Conservation (phyloP, 179 eudicot species). For the Patellifolia procumbens region DNA sequence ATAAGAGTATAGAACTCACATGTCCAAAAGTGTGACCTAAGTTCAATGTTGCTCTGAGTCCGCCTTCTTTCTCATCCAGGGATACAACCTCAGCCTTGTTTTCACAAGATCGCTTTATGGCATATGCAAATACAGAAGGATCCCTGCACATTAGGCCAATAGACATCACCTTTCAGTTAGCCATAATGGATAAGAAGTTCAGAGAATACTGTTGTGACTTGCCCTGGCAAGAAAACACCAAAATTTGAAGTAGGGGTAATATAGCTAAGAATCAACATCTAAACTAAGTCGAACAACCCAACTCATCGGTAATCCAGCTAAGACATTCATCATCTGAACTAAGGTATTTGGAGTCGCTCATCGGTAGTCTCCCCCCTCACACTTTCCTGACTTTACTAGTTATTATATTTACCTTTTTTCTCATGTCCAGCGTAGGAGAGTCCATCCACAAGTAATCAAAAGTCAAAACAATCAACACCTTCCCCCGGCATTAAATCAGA, state of each 20-base stretch:
- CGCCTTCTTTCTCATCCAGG: constrained; percentile 94
- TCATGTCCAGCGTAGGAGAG: too few relatives aligned
- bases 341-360: not conserved
- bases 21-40: constrained; percentile 99
- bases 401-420: too few relatives aligned
- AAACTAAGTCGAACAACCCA: not conserved
- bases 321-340: too few relatives aligned
- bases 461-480: too few relatives aligned
- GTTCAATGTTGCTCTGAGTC: constrained; percentile 88
- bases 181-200: not conserved
- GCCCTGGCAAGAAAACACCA: not conserved
- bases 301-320: not conserved
- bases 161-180: constrained; percentile 8
- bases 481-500: too few relatives aligned
- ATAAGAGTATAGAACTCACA: constrained; percentile 47
- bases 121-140: constrained; percentile 77
- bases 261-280: not conserved
- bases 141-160: constrained; percentile 57
- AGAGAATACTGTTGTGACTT: not conserved
- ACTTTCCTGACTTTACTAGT: not conserved
- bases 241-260: too few relatives aligned
- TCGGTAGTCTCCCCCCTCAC: too few relatives aligned
- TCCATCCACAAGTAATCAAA: too few relatives aligned
- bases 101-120: constrained; percentile 97
- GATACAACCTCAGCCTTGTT: constrained; percentile 97